Evolutionary conservation across 2,329 filamentous ascomycete species (phyloP).

Genomic region (Alternaria brassicae): DNA sequence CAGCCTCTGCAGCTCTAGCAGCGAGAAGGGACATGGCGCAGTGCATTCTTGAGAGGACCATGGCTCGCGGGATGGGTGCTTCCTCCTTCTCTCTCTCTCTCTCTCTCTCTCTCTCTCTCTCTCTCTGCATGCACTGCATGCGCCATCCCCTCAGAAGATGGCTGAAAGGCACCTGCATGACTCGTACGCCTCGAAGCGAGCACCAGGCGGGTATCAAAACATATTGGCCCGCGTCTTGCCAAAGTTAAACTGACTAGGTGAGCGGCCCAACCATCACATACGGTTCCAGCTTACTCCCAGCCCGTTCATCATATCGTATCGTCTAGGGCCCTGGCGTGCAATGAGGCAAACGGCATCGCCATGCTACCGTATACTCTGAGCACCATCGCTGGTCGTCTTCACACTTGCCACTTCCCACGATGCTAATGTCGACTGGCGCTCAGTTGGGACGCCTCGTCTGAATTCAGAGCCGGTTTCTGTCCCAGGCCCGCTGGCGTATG

Average conservation of each 20-base stretch:
- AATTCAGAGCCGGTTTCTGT: conserved; percentile 1
- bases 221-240: conserved; percentile 14
- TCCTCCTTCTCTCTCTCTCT: neutral
- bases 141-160: neutral
- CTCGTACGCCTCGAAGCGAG: conserved; percentile 11
- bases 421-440: conserved; percentile 2
- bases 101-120: neutral
- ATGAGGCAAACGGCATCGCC: neutral
- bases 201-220: conserved; percentile 9
- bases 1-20: conserved; percentile 3
- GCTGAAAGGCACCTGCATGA: conserved; percentile 1
- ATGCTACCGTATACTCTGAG: neutral
- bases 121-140: neutral
- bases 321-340: neutral
- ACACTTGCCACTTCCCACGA: conserved; percentile 8
- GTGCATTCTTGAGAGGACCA: neutral
- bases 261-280: conserved; percentile 11
- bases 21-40: neutral
- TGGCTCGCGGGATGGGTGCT: neutral
- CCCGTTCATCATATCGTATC: conserved; percentile 6
- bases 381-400: neutral
- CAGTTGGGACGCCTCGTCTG: neutral
- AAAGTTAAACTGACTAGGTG: conserved; percentile 3
- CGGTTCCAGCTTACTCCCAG: conserved; percentile 12
- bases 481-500: conserved; percentile 4